Evolutionary conservation across 192 early-diverging fungal genomes (phyloP).

Genomic region (Gaertneriomyces sp.): DNA sequence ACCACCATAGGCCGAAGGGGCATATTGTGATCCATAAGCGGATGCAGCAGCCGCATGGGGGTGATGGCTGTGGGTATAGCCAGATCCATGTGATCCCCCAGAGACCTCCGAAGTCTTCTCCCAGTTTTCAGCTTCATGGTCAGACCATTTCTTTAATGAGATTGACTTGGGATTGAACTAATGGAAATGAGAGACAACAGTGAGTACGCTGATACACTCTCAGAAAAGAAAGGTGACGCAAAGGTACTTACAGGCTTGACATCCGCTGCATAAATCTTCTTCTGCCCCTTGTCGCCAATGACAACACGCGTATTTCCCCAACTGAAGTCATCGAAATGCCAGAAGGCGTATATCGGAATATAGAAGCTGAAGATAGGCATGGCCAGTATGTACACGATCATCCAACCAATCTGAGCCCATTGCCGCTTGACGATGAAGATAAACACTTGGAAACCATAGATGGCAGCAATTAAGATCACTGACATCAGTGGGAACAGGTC

Average conservation of each 20-base stretch:
- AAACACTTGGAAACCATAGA: constrained; percentile 92
- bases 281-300: constrained; percentile 75
- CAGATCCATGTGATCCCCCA: constrained; percentile 33
- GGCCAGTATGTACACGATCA: constrained; percentile 88
- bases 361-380: constrained; percentile 84
- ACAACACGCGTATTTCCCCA: constrained; percentile 98
- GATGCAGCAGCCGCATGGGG: constrained; percentile 19
- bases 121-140: constrained; percentile 51
- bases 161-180: constrained; percentile 81
- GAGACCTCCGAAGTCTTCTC: constrained; percentile 37
- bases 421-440: constrained; percentile 88
- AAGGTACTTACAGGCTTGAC: constrained; percentile 67
- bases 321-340: constrained; percentile 99
- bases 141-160: constrained; percentile 81
- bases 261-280: constrained; percentile 46
- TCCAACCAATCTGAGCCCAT: constrained; percentile 85
- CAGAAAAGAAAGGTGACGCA: not conserved
- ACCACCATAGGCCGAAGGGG: constrained; percentile 14
- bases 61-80: constrained; percentile 16
- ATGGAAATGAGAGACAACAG: not conserved
- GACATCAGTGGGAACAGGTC: constrained; percentile 77
- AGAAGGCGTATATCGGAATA: constrained; percentile 83
- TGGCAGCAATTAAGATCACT: constrained; percentile 80
- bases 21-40: constrained; percentile 14
- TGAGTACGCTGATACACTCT: not conserved